Evolutionary conservation across 2,329 filamentous ascomycete species (phyloP).

Genomic region (Lasiodiplodia sp.): DNA sequence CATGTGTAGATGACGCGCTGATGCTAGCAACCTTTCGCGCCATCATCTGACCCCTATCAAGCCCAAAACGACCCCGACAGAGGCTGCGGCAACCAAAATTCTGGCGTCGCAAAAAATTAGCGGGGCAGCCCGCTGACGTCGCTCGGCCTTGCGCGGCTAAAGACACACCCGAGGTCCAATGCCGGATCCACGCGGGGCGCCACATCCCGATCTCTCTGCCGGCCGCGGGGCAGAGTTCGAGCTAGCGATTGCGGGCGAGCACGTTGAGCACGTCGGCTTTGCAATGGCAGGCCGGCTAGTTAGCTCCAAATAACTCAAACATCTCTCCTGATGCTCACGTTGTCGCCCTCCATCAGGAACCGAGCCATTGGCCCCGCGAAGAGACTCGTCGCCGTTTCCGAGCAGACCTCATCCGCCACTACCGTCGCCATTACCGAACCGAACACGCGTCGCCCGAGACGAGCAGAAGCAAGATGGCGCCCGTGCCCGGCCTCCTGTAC

Average conservation of each 20-base stretch:
- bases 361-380: slow-evolving; percentile 20
- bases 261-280: neutral
- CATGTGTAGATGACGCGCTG: no score
- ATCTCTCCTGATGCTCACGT: slow-evolving; percentile 24
- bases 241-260: neutral
- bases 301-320: slow-evolving; percentile 8
- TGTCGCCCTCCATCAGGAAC: slow-evolving; percentile 1
- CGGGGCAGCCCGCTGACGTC: slow-evolving; percentile 16
- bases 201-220: slow-evolving; percentile 25
- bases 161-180: slow-evolving; percentile 20
- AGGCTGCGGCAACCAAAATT: neutral
- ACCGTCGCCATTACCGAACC: neutral
- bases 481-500: slow-evolving; percentile 74
- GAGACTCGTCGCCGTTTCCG: neutral
- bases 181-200: slow-evolving; percentile 19
- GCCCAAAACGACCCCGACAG: neutral
- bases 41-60: no score
- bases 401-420: neutral
- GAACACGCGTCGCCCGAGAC: neutral
- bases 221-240: slow-evolving; percentile 13
- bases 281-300: neutral
- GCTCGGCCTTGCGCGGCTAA: slow-evolving; percentile 1
- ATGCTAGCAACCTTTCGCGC: neutral
- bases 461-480: slow-evolving; percentile 45
- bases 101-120: neutral